Conservation (phyloP, 257 asterid genomes). For the Gardenia jasminoides region DNA sequence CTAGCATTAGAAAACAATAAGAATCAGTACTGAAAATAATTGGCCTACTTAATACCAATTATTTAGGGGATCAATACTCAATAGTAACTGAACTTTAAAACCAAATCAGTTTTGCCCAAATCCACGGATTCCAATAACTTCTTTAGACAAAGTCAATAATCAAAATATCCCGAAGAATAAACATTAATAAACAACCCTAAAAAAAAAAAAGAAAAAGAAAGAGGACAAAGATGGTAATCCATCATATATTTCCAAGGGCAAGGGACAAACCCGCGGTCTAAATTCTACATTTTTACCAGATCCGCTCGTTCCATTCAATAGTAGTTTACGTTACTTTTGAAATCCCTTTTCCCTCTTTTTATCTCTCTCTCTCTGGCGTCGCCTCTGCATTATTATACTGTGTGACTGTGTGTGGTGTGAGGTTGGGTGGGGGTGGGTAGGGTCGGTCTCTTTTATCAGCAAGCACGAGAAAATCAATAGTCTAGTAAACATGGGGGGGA, state of each 20-base stretch:
- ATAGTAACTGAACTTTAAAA: conserved; percentile 14
- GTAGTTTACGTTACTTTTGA: conserved; percentile 35
- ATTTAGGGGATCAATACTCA: neutral
- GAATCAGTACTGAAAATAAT: neutral
- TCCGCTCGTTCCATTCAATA: neutral
- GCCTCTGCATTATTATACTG: neutral
- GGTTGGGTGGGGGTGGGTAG: conserved; percentile 9
- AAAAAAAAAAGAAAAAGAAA: neutral
- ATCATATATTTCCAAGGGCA: neutral
- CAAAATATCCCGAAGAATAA: neutral
- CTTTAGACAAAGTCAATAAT: conserved; percentile 19
- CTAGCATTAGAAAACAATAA: neutral
- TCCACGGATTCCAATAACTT: conserved; percentile 18
- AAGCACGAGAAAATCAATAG: conserved; percentile 46
- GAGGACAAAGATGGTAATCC: neutral
- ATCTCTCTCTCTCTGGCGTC: neutral
- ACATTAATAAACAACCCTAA: neutral
- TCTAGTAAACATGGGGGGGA: conserved; percentile 14
- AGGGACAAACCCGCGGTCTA: conserved; percentile 6
- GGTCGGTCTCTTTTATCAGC: conserved; percentile 45
- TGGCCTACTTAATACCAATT: neutral
- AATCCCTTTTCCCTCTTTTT: neutral
- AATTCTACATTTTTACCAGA: neutral
- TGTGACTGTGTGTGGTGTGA: conserved; percentile 1
- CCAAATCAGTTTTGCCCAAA: neutral